Percentiles rank a stretch among this genome's conserved stretches.
Conservation (phyloP, 305 asterid species). For the Galium porrigens region DNA sequence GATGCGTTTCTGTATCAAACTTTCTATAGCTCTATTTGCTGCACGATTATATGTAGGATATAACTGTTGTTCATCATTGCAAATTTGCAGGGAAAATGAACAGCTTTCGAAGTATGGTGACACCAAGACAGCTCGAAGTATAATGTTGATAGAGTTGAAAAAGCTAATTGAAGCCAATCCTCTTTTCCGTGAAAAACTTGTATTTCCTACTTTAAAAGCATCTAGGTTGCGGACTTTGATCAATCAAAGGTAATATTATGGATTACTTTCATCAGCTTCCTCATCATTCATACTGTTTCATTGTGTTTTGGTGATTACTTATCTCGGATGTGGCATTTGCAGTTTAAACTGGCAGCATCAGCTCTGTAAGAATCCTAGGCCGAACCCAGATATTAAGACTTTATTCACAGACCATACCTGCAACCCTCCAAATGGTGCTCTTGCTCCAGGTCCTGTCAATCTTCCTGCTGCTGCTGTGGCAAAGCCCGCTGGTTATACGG, state of each 20-base stretch:
- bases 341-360: slow-evolving; percentile 98
- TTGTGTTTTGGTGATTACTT: too few relatives aligned
- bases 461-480: slow-evolving; percentile 61
- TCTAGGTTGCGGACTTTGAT: slow-evolving; percentile 67
- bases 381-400: slow-evolving; percentile 84
- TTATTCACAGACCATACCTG: slow-evolving; percentile 73
- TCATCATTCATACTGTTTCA: not conserved
- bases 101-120: slow-evolving; percentile 80
- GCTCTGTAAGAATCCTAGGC: slow-evolving; percentile 83
- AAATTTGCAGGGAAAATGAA: slow-evolving; percentile 54
- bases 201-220: slow-evolving; percentile 54
- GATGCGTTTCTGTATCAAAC: not conserved
- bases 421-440: slow-evolving; percentile 70
- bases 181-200: slow-evolving; percentile 59
- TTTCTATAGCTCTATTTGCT: not conserved
- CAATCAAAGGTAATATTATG: slow-evolving; percentile 46
- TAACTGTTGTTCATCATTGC: not conserved
- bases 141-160: slow-evolving; percentile 57
- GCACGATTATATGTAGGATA: not conserved
- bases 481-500: slow-evolving; percentile 49
- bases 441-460: slow-evolving; percentile 65
- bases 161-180: slow-evolving; percentile 71
- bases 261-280: not conserved
- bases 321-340: slow-evolving; percentile 17
- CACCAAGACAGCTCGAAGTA: slow-evolving; percentile 66